phyloP scores from a whole-genome alignment of 1,139 yeast species.

The Debaryomyces fabryi region DNA sequence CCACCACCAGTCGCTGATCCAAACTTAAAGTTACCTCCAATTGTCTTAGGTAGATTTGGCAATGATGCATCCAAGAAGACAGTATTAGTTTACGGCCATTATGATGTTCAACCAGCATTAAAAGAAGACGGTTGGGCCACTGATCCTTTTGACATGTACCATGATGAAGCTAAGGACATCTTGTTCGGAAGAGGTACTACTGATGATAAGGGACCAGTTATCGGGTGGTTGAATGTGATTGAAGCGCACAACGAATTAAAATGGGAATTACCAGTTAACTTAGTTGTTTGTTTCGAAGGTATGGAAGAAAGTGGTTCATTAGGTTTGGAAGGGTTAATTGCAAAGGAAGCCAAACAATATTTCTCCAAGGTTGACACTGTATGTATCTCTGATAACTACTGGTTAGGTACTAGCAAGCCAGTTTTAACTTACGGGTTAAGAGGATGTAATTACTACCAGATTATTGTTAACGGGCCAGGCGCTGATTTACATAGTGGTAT shows the following conservation, averaged over 20 bases:
- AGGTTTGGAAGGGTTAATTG: constrained; percentile 84
- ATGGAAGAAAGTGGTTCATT: constrained; percentile 98
- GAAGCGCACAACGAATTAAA: constrained; percentile 88
- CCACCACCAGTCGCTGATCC: constrained; percentile 78
- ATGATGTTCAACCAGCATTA: constrained; percentile 96
- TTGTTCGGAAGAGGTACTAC: constrained; percentile 93
- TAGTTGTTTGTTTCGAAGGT: constrained; percentile 93
- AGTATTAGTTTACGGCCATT: constrained; percentile 91
- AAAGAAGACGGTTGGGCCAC: constrained; percentile 93
- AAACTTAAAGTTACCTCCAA: constrained; percentile 82
- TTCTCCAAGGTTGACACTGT: constrained; percentile 91
- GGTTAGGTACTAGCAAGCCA: constrained; percentile 97
- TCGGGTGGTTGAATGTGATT: constrained; percentile 93
- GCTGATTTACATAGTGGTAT: constrained; percentile 98
- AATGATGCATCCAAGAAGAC: constrained; percentile 79
- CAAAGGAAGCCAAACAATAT: constrained; percentile 73
- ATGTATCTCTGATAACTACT: constrained; percentile 95
- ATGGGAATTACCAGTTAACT: constrained; percentile 89
- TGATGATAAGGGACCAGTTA: constrained; percentile 97
- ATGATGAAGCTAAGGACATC: constrained; percentile 59
- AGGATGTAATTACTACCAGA: constrained; percentile 92
- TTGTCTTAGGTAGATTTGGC: constrained; percentile 87
- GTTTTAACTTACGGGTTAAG: constrained; percentile 96
- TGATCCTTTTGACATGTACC: constrained; percentile 79
- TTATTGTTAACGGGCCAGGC: constrained; percentile 83